A percentile compares a stretch with the other conserved stretches of the same genome.
phyloP scores from a whole-genome alignment of 495 filamentous ascomycete genomes.

The Mytilinidion resinicola region DNA sequence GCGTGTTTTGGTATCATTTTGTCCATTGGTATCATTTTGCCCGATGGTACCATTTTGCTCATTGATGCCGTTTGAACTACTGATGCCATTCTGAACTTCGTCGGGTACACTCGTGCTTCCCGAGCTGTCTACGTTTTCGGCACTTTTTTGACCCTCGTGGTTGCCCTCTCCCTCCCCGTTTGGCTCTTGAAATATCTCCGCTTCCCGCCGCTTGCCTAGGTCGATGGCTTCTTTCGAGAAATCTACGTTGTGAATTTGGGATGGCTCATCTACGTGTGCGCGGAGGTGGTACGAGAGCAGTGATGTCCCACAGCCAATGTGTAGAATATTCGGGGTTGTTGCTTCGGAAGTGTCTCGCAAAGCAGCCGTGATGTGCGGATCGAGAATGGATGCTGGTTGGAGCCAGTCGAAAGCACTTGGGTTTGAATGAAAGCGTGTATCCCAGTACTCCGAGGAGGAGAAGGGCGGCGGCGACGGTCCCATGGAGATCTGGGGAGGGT shows the following conservation, averaged over 20 bases:
- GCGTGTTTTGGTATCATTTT: not conserved
- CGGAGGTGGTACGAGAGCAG: slow-evolving; percentile 28
- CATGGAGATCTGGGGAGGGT: slow-evolving; percentile 8
- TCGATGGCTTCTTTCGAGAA: slow-evolving; percentile 26
- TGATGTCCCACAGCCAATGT: slow-evolving; percentile 30
- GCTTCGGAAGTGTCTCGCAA: slow-evolving; percentile 1
- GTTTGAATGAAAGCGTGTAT: slow-evolving; percentile 21
- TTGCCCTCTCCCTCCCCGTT: not conserved
- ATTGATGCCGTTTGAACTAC: too few species aligned
- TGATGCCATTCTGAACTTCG: not conserved
- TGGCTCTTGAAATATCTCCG: slow-evolving; percentile 14
- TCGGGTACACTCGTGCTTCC: not conserved
- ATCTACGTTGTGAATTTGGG: slow-evolving; percentile 28
- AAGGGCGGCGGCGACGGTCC: slow-evolving; percentile 15
- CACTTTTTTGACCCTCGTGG: not conserved
- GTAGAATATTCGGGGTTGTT: slow-evolving; percentile 17
- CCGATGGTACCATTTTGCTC: too few species aligned
- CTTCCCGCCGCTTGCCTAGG: slow-evolving; percentile 18
- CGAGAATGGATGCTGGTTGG: slow-evolving; percentile 19
- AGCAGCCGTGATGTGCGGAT: slow-evolving; percentile 17
- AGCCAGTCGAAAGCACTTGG: slow-evolving; percentile 29
- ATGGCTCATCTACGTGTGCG: slow-evolving; percentile 17
- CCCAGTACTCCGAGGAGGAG: slow-evolving; percentile 25
- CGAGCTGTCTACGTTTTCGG: not conserved
- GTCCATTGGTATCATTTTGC: too few species aligned